phyloP scores from a whole-genome alignment of 352 stramenopile species.

The Nothophytophthora sp. region DNA sequence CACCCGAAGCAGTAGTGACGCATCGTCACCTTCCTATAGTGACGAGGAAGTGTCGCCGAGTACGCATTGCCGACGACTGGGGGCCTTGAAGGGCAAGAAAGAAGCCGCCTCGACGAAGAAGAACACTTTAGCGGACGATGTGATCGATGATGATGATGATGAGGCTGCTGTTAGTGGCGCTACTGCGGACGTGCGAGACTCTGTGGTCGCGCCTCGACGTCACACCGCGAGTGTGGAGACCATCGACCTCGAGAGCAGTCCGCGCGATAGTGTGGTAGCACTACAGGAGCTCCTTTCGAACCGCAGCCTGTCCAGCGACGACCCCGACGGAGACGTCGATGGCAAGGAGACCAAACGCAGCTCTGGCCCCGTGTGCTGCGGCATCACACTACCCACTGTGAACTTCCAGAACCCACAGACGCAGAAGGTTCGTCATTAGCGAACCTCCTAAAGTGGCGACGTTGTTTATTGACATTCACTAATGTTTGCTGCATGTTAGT shows the following conservation, averaged over 20 bases:
- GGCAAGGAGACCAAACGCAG: conserved; percentile 19
- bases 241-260: conserved; percentile 45
- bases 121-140: not conserved
- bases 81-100: conserved; percentile 8
- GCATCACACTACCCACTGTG: conserved; percentile 44
- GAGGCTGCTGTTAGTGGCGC: conserved; percentile 12
- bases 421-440: conserved; percentile 75
- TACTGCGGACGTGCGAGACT: not conserved
- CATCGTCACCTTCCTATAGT: conserved; percentile 2
- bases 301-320: conserved; percentile 17
- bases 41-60: conserved; percentile 25
- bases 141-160: not conserved
- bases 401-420: conserved; percentile 75
- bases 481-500: conserved; percentile 31
- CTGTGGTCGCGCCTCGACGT: not conserved
- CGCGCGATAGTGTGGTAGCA: conserved; percentile 52
- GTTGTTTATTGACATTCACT: no score
- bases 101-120: not conserved
- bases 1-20: conserved; percentile 9
- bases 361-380: conserved; percentile 35
- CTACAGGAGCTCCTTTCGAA: conserved; percentile 49
- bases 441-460: no score
- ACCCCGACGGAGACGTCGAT: conserved; percentile 17
- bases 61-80: conserved; percentile 21
- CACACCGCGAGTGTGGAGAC: conserved; percentile 29